A percentile compares a stretch with the other conserved stretches of the same genome.
Conservation (phyloP, 2,329 filamentous ascomycete genomes). For the Raffaelea albimanens region DNA sequence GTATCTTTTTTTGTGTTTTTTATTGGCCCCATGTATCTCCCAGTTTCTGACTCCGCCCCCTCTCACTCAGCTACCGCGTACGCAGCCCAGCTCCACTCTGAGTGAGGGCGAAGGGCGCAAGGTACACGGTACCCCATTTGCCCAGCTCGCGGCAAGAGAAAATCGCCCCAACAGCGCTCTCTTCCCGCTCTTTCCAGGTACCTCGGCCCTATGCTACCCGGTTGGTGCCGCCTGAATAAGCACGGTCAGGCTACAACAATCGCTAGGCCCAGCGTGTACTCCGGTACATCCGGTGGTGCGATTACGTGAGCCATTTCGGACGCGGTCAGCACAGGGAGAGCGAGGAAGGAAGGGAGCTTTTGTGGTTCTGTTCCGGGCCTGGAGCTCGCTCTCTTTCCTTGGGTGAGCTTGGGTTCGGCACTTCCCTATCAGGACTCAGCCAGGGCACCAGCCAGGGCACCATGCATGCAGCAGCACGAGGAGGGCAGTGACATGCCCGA, state of each 20-base stretch:
- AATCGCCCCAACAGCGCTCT: background rate
- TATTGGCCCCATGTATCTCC: background rate
- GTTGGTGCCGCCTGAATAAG: background rate
- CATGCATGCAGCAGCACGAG: too few relatives aligned
- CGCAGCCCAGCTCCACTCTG: background rate
- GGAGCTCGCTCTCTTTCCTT: too few relatives aligned
- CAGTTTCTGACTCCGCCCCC: background rate
- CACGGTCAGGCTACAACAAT: background rate
- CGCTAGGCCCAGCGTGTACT: background rate
- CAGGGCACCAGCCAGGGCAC: too few relatives aligned
- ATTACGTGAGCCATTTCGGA: background rate
- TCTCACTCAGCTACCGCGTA: background rate
- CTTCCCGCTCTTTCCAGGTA: too few relatives aligned
- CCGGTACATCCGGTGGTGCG: background rate
- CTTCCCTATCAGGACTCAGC: too few relatives aligned
- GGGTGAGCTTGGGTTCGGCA: too few relatives aligned
- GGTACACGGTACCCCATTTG: too few relatives aligned
- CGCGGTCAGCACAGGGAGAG: too few relatives aligned
- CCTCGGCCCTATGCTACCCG: background rate
- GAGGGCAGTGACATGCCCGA: too few relatives aligned
- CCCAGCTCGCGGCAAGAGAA: background rate
- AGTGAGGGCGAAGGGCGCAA: conserved; percentile 2
- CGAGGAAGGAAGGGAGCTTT: too few relatives aligned
- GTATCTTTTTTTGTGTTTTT: background rate
- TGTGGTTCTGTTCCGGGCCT: too few relatives aligned